Conservation (phyloP, 306 rosid genomes). For the Prunus mongolica region DNA sequence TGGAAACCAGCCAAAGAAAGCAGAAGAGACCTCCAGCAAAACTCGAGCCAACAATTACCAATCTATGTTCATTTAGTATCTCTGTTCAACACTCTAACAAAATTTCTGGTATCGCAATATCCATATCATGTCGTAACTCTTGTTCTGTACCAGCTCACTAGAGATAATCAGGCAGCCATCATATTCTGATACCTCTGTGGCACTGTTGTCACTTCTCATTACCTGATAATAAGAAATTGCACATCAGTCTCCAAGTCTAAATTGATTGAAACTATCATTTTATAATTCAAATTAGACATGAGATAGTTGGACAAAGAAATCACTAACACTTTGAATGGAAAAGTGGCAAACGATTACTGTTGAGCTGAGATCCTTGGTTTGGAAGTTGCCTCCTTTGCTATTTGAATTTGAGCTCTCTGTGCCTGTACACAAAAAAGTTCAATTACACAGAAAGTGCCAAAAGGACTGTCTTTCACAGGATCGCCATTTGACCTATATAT, state of each 20-base stretch:
- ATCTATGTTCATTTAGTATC: not conserved
- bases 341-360: not conserved
- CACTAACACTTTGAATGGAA: not conserved
- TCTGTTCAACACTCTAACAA: not conserved
- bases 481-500: not conserved
- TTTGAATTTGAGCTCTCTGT: conserved; percentile 32
- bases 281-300: not conserved
- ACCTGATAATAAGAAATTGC: not conserved
- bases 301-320: not conserved
- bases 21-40: not conserved
- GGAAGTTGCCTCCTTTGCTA: conserved; percentile 22
- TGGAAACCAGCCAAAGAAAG: not conserved
- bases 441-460: not conserved
- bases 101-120: not conserved
- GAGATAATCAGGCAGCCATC: not conserved
- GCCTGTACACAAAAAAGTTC: conserved; percentile 28
- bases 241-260: not conserved
- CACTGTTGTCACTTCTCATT: not conserved
- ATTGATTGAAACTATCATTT: not conserved
- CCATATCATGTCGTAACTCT: not conserved
- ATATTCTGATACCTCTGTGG: not conserved
- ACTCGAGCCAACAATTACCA: not conserved
- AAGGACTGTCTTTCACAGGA: not conserved
- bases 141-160: not conserved
- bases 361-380: conserved; percentile 17